These are phyloP conservation scores for Pythium dissimile DNA, from an alignment of 352 stramenopile genomes.

Conservation along the genomic window DNA sequence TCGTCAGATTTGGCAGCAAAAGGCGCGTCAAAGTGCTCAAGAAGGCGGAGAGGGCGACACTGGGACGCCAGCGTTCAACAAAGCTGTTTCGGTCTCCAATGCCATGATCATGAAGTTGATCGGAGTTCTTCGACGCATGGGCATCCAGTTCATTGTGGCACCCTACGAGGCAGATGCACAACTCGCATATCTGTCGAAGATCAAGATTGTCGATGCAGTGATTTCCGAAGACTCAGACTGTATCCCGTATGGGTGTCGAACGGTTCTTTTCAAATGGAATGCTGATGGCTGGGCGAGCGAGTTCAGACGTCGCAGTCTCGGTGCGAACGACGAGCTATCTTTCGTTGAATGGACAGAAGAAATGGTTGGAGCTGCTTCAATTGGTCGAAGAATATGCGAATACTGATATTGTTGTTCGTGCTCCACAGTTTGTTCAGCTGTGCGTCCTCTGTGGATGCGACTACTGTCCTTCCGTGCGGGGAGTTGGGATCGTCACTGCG, in stretches of 20 bases:
- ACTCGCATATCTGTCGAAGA: slow-evolving; percentile 90
- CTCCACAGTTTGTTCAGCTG: slow-evolving; percentile 62
- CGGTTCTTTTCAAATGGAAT: slow-evolving; percentile 93
- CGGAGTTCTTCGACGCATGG: slow-evolving; percentile 48
- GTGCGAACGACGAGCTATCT: slow-evolving; percentile 75
- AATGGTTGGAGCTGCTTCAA: slow-evolving; percentile 46
- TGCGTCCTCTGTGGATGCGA: slow-evolving; percentile 89
- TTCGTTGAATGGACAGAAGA: slow-evolving; percentile 85
- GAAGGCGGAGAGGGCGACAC: slow-evolving; percentile 21
- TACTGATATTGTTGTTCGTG: neutral
- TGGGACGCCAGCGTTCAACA: slow-evolving; percentile 33
- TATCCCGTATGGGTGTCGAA: slow-evolving; percentile 92
- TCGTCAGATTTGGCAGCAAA: slow-evolving; percentile 35
- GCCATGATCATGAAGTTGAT: slow-evolving; percentile 76
- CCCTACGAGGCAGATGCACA: slow-evolving; percentile 98
- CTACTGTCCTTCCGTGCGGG: slow-evolving; percentile 75
- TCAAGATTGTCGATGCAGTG: slow-evolving; percentile 90
- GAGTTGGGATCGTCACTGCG: slow-evolving; percentile 80
- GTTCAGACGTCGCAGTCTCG: slow-evolving; percentile 77
- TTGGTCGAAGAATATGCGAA: neutral
- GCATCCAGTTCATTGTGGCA: slow-evolving; percentile 92
- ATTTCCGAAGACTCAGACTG: slow-evolving; percentile 97
- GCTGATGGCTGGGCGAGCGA: slow-evolving; percentile 83
- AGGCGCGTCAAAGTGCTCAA: slow-evolving; percentile 29
- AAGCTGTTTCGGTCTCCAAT: slow-evolving; percentile 62